A percentile compares a stretch with the other conserved stretches of the same genome.
phyloP scores from a whole-genome alignment of 192 early-diverging fungal genomes.

The Mortierella antarctica region DNA sequence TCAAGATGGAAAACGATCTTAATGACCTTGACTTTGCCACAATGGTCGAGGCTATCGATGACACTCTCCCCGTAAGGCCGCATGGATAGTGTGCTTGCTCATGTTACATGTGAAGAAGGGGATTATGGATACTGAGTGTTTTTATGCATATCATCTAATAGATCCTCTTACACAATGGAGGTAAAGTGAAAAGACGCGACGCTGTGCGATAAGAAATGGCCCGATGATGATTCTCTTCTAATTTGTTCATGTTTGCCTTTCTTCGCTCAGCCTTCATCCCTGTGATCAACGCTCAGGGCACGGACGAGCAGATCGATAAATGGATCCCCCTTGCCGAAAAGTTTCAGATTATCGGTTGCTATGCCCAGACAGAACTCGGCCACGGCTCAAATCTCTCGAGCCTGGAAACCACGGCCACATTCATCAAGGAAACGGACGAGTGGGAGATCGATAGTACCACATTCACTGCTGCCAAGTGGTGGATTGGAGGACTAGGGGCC shows the following conservation, averaged over 20 bases:
- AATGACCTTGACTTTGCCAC: conserved; percentile 51
- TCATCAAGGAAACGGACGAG: conserved; percentile 83
- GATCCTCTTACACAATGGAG: conserved; percentile 46
- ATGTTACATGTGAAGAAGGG: neutral
- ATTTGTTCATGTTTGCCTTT: neutral
- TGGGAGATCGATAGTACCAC: conserved; percentile 86
- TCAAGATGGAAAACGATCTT: conserved; percentile 48
- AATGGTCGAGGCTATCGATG: conserved; percentile 41
- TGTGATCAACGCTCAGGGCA: conserved; percentile 76
- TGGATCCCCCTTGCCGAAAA: conserved; percentile 75
- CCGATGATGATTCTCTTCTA: too few species aligned
- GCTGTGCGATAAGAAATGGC: neutral
- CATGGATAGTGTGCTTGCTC: too few species aligned
- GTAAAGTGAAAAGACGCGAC: neutral
- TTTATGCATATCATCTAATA: neutral
- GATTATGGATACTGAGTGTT: neutral
- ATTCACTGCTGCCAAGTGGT: conserved; percentile 76
- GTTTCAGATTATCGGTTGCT: conserved; percentile 84
- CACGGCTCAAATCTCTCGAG: conserved; percentile 79
- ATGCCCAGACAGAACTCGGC: conserved; percentile 88
- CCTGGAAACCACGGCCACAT: conserved; percentile 89
- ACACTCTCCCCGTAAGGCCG: conserved; percentile 37
- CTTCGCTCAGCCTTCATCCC: conserved; percentile 73
- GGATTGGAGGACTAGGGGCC: conserved; percentile 74
- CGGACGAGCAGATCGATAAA: conserved; percentile 75